Conservation (phyloP, 2,329 filamentous ascomycete genomes). For the Alternaria panax region DNA sequence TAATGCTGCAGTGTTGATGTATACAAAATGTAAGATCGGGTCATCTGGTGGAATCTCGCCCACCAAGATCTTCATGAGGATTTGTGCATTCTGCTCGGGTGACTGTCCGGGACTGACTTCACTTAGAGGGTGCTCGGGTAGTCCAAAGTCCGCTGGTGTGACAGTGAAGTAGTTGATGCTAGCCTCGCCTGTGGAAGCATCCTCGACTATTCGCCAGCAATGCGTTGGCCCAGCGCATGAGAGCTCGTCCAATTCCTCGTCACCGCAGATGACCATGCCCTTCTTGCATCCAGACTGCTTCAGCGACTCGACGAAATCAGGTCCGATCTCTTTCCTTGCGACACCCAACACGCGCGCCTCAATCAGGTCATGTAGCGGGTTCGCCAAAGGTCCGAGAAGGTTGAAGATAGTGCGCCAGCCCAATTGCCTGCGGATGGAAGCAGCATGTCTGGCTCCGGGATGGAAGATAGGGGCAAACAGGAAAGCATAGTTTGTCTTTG, state of each 20-base stretch:
- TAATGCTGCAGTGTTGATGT: slow-evolving; percentile 91
- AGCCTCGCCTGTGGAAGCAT: slow-evolving; percentile 54
- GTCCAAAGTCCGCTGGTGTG: slow-evolving; percentile 84
- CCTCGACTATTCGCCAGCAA: slow-evolving; percentile 80
- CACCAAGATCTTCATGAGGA: slow-evolving; percentile 77
- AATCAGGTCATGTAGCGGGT: slow-evolving; percentile 78
- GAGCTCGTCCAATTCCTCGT: slow-evolving; percentile 94
- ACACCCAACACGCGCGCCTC: slow-evolving; percentile 95
- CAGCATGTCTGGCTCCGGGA: slow-evolving; percentile 89
- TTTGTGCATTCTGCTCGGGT: slow-evolving; percentile 85
- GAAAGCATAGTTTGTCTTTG: slow-evolving; percentile 87
- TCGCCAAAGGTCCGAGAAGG: slow-evolving; percentile 88
- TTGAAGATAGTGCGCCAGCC: slow-evolving; percentile 99
- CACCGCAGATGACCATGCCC: slow-evolving; percentile 89
- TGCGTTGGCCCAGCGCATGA: slow-evolving; percentile 87
- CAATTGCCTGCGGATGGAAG: slow-evolving; percentile 82
- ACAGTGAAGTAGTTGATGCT: slow-evolving; percentile 80
- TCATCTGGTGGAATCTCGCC: slow-evolving; percentile 77
- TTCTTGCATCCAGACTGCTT: slow-evolving; percentile 78
- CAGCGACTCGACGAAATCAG: slow-evolving; percentile 87
- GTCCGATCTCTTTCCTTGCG: slow-evolving; percentile 83
- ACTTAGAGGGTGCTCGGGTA: slow-evolving; percentile 74
- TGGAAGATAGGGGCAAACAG: slow-evolving; percentile 97
- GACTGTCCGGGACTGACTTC: slow-evolving; percentile 85
- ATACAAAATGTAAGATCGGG: slow-evolving; percentile 89